Percentiles rank a stretch among this genome's conserved stretches.
phyloP scores from a whole-genome alignment of 73 alveolate genomes.

The Effrenium voratum region DNA sequence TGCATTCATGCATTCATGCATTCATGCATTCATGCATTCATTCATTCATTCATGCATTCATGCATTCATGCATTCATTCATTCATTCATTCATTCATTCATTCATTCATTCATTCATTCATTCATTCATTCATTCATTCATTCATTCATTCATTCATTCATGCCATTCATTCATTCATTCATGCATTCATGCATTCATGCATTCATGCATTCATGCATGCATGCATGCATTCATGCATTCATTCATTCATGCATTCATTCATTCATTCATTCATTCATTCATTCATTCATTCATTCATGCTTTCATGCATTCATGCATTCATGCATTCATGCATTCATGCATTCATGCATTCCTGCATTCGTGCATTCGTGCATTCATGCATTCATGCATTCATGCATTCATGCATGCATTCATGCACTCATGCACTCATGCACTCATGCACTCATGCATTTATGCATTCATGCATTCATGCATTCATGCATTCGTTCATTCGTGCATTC shows the following conservation, averaged over 20 bases:
- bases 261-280: constrained; percentile 14
- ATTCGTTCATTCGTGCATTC: neutral
- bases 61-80: neutral
- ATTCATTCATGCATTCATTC: neutral
- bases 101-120: constrained; percentile 4
- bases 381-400: constrained; percentile 13
- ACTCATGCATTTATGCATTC: neutral
- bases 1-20: constrained; percentile 14
- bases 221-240: neutral
- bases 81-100: constrained; percentile 23
- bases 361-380: neutral
- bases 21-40: constrained; percentile 15
- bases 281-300: neutral
- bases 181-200: neutral
- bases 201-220: neutral
- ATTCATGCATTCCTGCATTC: neutral
- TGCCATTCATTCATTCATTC: neutral
- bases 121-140: neutral
- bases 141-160: neutral
- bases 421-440: neutral
- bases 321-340: neutral
- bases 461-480: neutral
- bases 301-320: constrained; percentile 11
- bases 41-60: constrained; percentile 13
- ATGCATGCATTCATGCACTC: neutral